Conservation (phyloP, 495 filamentous ascomycete genomes). For the Trypethelium eluteriae region DNA sequence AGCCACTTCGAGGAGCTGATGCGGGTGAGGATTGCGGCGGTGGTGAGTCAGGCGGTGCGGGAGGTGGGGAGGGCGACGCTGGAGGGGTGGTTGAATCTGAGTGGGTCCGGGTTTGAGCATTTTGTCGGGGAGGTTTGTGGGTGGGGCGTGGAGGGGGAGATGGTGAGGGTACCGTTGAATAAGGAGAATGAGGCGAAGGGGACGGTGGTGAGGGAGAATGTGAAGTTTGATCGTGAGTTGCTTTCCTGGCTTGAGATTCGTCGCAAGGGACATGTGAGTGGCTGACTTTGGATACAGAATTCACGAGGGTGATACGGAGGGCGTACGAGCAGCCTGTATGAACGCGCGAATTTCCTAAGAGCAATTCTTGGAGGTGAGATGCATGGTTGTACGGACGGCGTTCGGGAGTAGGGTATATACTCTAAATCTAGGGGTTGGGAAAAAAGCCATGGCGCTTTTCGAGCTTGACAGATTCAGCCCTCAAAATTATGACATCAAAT, state of each 20-base stretch:
- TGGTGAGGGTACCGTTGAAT: conserved; percentile 76
- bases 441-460: background rate
- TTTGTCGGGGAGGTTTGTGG: conserved; percentile 79
- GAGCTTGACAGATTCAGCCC: background rate
- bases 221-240: conserved; percentile 73
- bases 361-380: background rate
- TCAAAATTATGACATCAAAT: background rate
- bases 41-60: conserved; percentile 79
- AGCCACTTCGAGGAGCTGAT: conserved; percentile 95
- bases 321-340: conserved; percentile 81
- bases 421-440: background rate
- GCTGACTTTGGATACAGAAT: conserved; percentile 41
- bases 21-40: conserved; percentile 80
- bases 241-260: background rate
- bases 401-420: background rate
- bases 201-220: conserved; percentile 89
- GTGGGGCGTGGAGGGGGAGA: conserved; percentile 64
- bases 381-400: background rate
- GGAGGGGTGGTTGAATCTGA: conserved; percentile 80
- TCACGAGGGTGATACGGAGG: conserved; percentile 68
- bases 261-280: too few relatives aligned
- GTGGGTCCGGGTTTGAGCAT: conserved; percentile 62
- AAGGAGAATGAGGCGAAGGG: conserved; percentile 98
- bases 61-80: conserved; percentile 68
- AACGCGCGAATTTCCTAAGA: background rate